Evolutionary conservation across 495 filamentous ascomycete genomes (phyloP).

Genomic region (Penicillium roqueforti): DNA sequence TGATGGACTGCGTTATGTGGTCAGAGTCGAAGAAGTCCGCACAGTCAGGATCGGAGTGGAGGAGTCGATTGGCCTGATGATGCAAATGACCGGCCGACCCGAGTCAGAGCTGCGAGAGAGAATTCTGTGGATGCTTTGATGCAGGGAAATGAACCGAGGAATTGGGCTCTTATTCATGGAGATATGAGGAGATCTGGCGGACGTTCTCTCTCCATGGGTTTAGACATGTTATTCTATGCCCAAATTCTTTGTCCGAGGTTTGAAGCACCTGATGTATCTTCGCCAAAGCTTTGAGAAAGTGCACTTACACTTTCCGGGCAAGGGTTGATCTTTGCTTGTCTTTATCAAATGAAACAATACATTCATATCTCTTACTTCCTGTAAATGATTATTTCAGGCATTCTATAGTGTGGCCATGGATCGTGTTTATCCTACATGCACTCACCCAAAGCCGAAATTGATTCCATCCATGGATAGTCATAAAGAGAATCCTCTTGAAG

Average conservation of each 20-base stretch:
- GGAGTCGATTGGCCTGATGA: not conserved
- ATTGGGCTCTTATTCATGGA: not conserved
- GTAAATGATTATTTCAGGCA: not conserved
- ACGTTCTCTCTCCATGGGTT: not conserved
- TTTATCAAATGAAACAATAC: not conserved
- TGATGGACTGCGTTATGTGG: not conserved
- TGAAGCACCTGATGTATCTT: not conserved
- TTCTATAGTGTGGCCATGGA: not conserved
- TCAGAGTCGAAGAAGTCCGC: not conserved
- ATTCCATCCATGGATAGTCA: not conserved
- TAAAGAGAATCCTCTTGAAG: no score
- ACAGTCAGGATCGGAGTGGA: not conserved
- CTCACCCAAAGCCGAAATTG: not conserved
- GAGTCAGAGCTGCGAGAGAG: not conserved
- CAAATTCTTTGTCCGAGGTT: not conserved
- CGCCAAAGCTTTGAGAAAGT: not conserved
- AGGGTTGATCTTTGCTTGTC: not conserved
- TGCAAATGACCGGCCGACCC: not conserved
- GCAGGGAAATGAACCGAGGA: not conserved
- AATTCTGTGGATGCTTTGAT: not conserved
- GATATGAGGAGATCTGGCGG: not conserved
- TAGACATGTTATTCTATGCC: not conserved
- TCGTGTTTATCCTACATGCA: not conserved
- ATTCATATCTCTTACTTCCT: not conserved
- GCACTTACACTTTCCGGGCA: not conserved